These are phyloP conservation scores for Serendipita vermifera DNA, from an alignment of 768 basidiomycete species.

Conservation along the genomic window DNA sequence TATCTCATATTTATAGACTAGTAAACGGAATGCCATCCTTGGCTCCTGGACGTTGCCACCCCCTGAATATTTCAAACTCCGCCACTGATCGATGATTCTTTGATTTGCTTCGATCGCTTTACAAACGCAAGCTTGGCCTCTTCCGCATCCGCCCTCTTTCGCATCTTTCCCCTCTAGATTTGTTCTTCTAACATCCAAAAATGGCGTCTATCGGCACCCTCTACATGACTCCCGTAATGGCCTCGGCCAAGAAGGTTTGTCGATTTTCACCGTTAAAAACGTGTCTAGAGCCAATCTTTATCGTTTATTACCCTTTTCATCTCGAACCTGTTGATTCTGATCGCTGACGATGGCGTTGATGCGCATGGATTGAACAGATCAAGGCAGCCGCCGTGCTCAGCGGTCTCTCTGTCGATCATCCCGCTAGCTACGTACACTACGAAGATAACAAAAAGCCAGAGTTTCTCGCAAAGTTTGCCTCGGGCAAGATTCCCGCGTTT, in stretches of 20 bases:
- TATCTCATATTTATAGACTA: no score
- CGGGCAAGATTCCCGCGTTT: constrained; percentile 74
- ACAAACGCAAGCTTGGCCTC: no score
- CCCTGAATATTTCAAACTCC: no score
- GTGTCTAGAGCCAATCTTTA: not conserved
- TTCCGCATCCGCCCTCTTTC: no score
- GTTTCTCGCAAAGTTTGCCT: constrained; percentile 61
- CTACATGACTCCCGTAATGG: constrained; percentile 36
- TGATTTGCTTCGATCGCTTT: no score
- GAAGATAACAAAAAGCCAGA: constrained; percentile 59
- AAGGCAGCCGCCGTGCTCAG: constrained; percentile 46
- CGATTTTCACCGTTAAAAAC: not conserved
- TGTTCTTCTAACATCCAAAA: constrained; percentile 25
- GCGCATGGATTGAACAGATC: constrained; percentile 24
- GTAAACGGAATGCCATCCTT: no score
- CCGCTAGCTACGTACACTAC: constrained; percentile 42
- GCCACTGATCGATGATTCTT: no score
- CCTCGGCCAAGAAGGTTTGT: constrained; percentile 39
- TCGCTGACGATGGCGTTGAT: constrained; percentile 7
- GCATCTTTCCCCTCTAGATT: constrained; percentile 19
- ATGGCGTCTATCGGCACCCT: constrained; percentile 51
- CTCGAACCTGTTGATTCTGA: not conserved
- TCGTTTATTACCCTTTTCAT: not conserved
- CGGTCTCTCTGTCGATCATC: constrained; percentile 43
- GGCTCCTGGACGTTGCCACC: no score